Evolutionary conservation across 352 stramenopile species (phyloP).

Genomic region (Thraustochytrium sp.): DNA sequence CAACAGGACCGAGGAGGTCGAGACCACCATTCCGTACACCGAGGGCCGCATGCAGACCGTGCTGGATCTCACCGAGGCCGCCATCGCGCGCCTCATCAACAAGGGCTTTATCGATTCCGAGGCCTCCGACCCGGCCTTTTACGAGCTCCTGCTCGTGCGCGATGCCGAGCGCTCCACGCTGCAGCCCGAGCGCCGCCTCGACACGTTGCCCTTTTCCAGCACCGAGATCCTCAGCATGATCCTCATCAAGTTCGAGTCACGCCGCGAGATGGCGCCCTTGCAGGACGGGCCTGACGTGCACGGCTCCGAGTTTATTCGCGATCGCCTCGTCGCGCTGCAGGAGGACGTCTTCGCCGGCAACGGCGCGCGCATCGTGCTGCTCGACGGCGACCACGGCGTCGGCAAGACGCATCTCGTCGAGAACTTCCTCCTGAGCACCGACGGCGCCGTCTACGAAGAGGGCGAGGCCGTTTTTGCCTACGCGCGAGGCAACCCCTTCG

Average conservation of each 20-base stretch:
- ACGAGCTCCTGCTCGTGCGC: neutral
- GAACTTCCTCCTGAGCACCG: constrained; percentile 41
- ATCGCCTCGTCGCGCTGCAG: neutral
- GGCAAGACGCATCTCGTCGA: constrained; percentile 54
- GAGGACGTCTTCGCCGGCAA: constrained; percentile 1
- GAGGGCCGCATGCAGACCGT: neutral
- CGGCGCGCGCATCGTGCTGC: constrained; percentile 47
- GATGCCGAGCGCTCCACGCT: neutral
- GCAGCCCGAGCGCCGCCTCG: neutral
- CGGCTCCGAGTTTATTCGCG: neutral
- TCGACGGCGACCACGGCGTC: constrained; percentile 51
- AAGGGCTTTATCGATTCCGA: neutral
- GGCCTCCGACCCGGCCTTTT: neutral
- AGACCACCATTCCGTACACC: neutral
- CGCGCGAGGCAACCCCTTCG: constrained; percentile 30
- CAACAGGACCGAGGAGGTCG: neutral
- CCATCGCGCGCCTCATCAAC: neutral
- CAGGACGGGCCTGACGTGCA: neutral
- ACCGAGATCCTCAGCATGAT: neutral
- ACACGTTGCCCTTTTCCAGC: neutral
- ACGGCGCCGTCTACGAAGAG: neutral
- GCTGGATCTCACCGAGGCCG: neutral
- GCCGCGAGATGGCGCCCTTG: constrained; percentile 14
- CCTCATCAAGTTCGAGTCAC: neutral
- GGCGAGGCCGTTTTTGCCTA: constrained; percentile 21